Conservation (phyloP, 768 basidiomycete species). For the Termitomyces sp. region DNA sequence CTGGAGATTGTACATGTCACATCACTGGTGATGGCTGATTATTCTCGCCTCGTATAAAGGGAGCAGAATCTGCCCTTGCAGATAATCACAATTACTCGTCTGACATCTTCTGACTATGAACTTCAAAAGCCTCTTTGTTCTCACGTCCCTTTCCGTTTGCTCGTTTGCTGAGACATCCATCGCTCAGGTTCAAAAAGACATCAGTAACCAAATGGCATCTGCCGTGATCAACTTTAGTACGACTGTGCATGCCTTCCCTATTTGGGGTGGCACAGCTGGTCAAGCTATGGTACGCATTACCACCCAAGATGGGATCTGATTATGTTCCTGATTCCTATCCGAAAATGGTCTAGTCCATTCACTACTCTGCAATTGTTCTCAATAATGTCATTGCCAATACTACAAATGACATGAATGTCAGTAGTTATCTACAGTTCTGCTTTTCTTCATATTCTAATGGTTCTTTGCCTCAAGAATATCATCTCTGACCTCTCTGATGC, state of each 20-base stretch:
- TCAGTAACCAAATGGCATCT: conserved; percentile 21
- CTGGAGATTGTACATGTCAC: too few relatives aligned
- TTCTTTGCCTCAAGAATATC: conserved; percentile 10
- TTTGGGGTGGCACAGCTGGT: conserved; percentile 20
- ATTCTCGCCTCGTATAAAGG: too few relatives aligned
- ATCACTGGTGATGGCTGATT: too few relatives aligned
- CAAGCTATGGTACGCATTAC: conserved; percentile 24
- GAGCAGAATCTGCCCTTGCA: too few relatives aligned
- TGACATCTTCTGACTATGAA: conserved; percentile 21
- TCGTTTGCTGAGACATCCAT: conserved; percentile 22
- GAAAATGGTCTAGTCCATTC: conserved; percentile 23
- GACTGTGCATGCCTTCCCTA: conserved; percentile 29
- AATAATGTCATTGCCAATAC: conserved; percentile 22
- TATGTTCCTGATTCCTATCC: neutral
- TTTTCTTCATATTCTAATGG: neutral
- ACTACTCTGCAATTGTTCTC: conserved; percentile 23
- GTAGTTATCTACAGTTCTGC: conserved; percentile 1
- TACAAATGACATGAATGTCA: conserved; percentile 25
- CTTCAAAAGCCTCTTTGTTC: conserved; percentile 22
- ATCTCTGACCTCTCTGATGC: conserved; percentile 20
- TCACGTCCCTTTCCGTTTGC: conserved; percentile 22
- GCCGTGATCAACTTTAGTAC: conserved; percentile 27
- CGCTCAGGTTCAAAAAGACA: conserved; percentile 28
- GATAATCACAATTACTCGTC: neutral
- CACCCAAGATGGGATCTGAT: neutral